A percentile compares a stretch with the other conserved stretches of the same genome.
These are phyloP conservation scores for Leucoagaricus sp. DNA, from an alignment of 1,284 basidiomycete genomes.

Conservation along the genomic window DNA sequence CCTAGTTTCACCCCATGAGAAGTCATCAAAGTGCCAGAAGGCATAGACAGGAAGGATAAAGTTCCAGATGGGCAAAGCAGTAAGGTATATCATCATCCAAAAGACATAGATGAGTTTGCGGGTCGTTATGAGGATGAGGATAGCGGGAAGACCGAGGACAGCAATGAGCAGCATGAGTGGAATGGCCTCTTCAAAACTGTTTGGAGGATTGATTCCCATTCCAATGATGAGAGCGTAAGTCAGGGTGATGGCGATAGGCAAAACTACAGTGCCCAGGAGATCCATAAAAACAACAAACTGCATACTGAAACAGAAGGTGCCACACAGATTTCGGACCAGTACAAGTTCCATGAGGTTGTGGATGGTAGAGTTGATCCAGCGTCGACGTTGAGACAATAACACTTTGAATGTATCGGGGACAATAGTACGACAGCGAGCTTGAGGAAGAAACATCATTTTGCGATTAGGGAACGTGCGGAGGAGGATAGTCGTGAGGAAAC, in stretches of 20 bases:
- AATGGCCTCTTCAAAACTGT: slow-evolving; percentile 89
- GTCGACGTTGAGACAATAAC: slow-evolving; percentile 93
- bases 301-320: slow-evolving; percentile 97
- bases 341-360: slow-evolving; percentile 99
- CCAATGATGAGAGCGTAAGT: slow-evolving; percentile 89
- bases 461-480: slow-evolving; percentile 96
- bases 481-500: slow-evolving; percentile 94
- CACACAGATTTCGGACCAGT: slow-evolving; percentile 93
- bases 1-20: slow-evolving; percentile 98
- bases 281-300: slow-evolving; percentile 99
- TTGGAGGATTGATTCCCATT: slow-evolving; percentile 82
- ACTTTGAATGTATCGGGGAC: slow-evolving; percentile 95
- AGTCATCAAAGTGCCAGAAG: slow-evolving; percentile 99
- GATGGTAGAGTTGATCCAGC: slow-evolving; percentile 99
- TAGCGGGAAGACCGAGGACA: slow-evolving; percentile 91
- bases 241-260: slow-evolving; percentile 92
- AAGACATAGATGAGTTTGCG: slow-evolving; percentile 94
- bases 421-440: slow-evolving; percentile 93
- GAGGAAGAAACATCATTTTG: slow-evolving; percentile 99
- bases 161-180: slow-evolving; percentile 88
- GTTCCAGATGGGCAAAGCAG: slow-evolving; percentile 95
- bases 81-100: slow-evolving; percentile 97
- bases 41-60: slow-evolving; percentile 92
- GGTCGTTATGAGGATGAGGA: slow-evolving; percentile 93
- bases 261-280: slow-evolving; percentile 91